Base-by-base conservation (phyloP, 2,329 filamentous ascomycete species). In the Lasiodiplodia sp. region DNA sequence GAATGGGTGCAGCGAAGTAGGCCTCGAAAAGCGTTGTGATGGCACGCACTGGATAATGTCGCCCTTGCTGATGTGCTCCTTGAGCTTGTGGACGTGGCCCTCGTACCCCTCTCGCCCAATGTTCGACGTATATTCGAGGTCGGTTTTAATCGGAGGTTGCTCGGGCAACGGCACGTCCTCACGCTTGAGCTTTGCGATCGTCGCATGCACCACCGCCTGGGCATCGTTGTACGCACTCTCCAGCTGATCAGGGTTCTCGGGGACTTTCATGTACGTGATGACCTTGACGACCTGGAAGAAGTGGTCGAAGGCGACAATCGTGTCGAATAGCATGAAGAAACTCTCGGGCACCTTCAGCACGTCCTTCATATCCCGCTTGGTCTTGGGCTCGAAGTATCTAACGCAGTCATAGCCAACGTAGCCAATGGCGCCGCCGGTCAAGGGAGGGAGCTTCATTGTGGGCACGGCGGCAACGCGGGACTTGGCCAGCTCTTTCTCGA, bases 331-430 rank as follows among this genome's bases (percentile, higher is more conserved):
- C 93, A 98, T 98, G 79, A 99, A 98, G 37, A 98, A 85, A 69
- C 93, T 94, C 85, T 99, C 96, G 0, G 96, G 96, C 52, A 98
- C 92, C 70, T 91, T 84, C 25, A 98, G 86, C 37, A 96, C 87
- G 80, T 99, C 96, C 80, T 96, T 91, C 85, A 97, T 89, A 55
- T 93, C 89, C 62, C 94, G 88, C 31, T 90, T 90, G n/a, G 96
- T 98, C 86, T 94, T 96, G 70, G 96, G 96, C 85, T 99, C 96
- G 74, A 99, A 99, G 82, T 98, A 98, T 77, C 91, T 90, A 75
- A 99, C 93, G 80, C 96, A 99, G 79, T 99, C 96, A 78, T 99
- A 99, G 66, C 94, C 94, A 6, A 98, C 93, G 79, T 98, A 99
- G 69, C 96, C 96, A 75, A 99, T 93, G 14, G 94, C 96, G 62